Percentiles rank a stretch among this genome's conserved stretches.
Evolutionary conservation across 768 basidiomycete species (phyloP).

Genomic region (Leucosporidium scottii): DNA sequence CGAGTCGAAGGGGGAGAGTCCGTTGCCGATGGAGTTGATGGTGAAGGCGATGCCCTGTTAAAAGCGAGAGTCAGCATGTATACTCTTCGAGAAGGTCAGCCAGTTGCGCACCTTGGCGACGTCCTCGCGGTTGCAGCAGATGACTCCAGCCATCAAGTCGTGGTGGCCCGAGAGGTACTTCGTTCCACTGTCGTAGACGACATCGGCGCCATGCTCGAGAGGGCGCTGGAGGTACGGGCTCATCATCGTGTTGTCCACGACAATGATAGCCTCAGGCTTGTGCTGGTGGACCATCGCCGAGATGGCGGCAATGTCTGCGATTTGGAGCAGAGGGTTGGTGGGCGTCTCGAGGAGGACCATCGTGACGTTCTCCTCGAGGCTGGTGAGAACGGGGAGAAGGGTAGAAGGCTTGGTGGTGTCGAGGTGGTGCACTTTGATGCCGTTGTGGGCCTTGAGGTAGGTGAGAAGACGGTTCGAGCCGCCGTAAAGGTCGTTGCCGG

Average conservation of each 20-base stretch:
- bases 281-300: conserved; percentile 73
- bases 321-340: conserved; percentile 93
- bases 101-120: conserved; percentile 60
- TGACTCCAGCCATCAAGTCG: conserved; percentile 96
- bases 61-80: not conserved
- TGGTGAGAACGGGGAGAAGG: conserved; percentile 55
- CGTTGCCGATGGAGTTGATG: conserved; percentile 91
- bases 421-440: conserved; percentile 83
- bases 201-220: conserved; percentile 88
- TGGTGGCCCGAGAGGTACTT: conserved; percentile 98
- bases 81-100: too few species aligned
- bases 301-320: conserved; percentile 79
- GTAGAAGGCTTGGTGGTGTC: conserved; percentile 73
- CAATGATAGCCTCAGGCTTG: conserved; percentile 70
- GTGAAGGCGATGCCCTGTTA: conserved; percentile 74
- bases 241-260: conserved; percentile 99
- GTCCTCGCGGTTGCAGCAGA: conserved; percentile 85
- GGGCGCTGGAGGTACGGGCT: conserved; percentile 94
- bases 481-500: conserved; percentile 87
- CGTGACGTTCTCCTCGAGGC: conserved; percentile 42
- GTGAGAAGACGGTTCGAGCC: conserved; percentile 91
- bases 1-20: conserved; percentile 86
- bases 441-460: conserved; percentile 79
- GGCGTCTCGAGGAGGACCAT: conserved; percentile 98
- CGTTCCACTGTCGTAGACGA: conserved; percentile 96